phyloP scores from a whole-genome alignment of 1,139 yeast genomes.

The Dujonia santamariae region DNA sequence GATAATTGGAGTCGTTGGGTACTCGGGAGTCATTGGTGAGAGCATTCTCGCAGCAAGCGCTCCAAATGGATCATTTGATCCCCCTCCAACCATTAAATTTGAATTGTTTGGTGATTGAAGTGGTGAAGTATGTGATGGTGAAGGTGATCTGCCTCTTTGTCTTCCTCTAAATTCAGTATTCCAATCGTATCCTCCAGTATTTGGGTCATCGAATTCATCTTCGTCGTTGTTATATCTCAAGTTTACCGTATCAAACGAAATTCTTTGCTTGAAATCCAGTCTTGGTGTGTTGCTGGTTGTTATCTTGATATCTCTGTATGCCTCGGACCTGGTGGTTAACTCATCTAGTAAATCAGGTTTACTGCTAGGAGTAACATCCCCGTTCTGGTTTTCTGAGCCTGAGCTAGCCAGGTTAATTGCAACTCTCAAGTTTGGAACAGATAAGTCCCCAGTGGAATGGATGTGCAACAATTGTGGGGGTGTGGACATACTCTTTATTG shows the following conservation, averaged over 20 bases:
- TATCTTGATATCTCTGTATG: conserved; percentile 21
- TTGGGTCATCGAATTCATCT: conserved; percentile 12
- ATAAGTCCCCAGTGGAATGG: conserved; percentile 1
- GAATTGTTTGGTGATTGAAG: conserved; percentile 14
- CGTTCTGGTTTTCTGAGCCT: background rate
- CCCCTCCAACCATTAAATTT: background rate
- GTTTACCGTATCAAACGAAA: conserved; percentile 23
- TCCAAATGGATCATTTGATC: background rate
- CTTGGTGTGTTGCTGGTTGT: conserved; percentile 11
- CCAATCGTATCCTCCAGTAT: conserved; percentile 3
- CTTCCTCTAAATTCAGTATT: conserved; percentile 13
- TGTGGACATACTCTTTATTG: too few species aligned
- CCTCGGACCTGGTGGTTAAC: conserved; percentile 18
- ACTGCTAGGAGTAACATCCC: background rate
- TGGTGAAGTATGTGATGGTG: conserved; percentile 15
- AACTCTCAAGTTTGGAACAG: background rate
- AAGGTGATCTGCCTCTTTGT: conserved; percentile 16
- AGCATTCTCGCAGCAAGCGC: conserved; percentile 7
- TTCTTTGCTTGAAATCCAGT: conserved; percentile 17
- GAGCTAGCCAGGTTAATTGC: conserved; percentile 3
- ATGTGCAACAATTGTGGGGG: background rate
- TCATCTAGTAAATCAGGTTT: conserved; percentile 21
- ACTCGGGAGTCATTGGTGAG: conserved; percentile 14
- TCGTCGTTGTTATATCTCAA: conserved; percentile 15
- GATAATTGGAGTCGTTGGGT: conserved; percentile 54